phyloP scores from a whole-genome alignment of 768 basidiomycete species.

The Cystobasidium tubakii region DNA sequence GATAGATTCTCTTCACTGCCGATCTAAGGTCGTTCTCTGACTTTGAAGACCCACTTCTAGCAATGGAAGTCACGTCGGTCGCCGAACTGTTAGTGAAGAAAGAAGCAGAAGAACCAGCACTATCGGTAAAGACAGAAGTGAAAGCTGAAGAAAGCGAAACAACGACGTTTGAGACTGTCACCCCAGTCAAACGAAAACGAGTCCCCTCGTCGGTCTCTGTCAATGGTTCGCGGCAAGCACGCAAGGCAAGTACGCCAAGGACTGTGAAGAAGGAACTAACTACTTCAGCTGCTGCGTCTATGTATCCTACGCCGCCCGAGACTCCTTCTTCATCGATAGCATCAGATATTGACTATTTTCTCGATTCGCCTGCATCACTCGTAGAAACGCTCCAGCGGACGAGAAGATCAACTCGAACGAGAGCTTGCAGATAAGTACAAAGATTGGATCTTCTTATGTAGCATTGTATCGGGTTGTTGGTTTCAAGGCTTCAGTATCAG shows the following conservation, averaged over 20 bases:
- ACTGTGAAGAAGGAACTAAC: neutral
- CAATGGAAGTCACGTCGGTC: neutral
- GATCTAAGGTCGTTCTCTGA: slow-evolving; percentile 32
- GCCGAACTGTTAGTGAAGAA: neutral
- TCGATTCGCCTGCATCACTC: neutral
- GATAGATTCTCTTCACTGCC: slow-evolving; percentile 38
- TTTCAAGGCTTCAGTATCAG: no score
- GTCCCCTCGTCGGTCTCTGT: neutral
- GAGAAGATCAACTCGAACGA: neutral
- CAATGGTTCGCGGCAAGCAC: neutral
- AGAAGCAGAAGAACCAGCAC: neutral
- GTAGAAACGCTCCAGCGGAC: neutral
- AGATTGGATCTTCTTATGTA: neutral
- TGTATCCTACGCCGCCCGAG: slow-evolving; percentile 23
- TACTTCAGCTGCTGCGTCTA: neutral
- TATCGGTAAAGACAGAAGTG: slow-evolving; percentile 2
- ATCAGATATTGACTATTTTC: neutral
- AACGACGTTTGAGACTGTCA: neutral
- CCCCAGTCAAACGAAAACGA: neutral
- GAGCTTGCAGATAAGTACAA: neutral
- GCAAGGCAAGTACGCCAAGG: neutral
- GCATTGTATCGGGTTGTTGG: neutral
- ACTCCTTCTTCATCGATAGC: neutral
- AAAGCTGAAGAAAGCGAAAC: neutral
- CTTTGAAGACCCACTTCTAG: slow-evolving; percentile 31